A percentile compares a stretch with the other conserved stretches of the same genome.
Conservation (phyloP, 345 rosid genomes). For the Salix purpurea region DNA sequence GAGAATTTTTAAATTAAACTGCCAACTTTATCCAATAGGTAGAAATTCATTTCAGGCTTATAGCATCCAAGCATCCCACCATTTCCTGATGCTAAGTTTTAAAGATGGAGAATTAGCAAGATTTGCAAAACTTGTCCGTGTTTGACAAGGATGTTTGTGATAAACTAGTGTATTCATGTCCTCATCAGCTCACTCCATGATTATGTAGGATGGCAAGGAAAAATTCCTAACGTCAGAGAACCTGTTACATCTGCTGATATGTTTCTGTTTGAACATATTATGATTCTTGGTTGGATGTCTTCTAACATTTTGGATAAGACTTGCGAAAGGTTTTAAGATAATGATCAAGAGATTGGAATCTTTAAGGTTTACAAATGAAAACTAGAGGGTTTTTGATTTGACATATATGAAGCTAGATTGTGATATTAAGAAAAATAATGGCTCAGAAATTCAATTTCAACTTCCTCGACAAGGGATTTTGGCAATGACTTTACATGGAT, state of each 20-base stretch:
- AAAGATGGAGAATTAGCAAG: background rate
- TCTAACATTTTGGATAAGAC: background rate
- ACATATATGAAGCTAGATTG: background rate
- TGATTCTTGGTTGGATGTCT: background rate
- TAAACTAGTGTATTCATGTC: background rate
- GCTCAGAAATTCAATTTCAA: background rate
- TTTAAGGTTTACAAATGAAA: background rate
- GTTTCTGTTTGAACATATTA: background rate
- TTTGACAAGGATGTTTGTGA: background rate
- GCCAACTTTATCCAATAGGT: background rate
- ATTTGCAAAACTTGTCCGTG: background rate
- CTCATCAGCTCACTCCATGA: background rate
- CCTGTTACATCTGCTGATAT: background rate
- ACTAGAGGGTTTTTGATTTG: background rate
- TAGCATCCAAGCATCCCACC: background rate
- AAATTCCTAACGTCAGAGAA: background rate
- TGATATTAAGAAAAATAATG: background rate
- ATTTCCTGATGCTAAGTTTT: background rate
- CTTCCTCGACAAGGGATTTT: background rate
- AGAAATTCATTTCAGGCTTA: background rate
- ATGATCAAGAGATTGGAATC: background rate
- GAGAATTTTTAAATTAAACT: background rate
- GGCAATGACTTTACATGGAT: background rate
- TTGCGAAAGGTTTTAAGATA: background rate
- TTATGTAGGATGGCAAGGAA: background rate